Evolutionary conservation across 164 flowering plant species (phyloP), one percentile per base, ranked within the genome.

Genomic region (Magnolia officinalis): DNA sequence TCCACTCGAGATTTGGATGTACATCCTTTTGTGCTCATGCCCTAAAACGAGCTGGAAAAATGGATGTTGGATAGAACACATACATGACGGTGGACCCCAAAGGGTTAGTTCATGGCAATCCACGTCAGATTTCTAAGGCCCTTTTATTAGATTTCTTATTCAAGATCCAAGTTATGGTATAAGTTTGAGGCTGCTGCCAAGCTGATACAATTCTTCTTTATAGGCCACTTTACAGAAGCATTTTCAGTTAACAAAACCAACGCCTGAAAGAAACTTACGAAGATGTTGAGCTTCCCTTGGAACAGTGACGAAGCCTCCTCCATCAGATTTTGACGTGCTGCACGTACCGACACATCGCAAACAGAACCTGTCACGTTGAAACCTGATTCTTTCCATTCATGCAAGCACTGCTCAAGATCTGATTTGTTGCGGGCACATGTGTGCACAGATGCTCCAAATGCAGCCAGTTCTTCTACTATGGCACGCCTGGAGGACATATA

Each of bases 391-490:
- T 69, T 19, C 87, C 89, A 86, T 16, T 86, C 82, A 45, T 26
- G 29, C 70, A 84, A 52, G 37, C 81, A 58, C 21, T 67, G 8
- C 24, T 85, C 63, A 2, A 91, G 78, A 61, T 86, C 83, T 4
- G 37, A 67, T 73, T 87, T 69, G 59, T 77, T 87, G 7, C 90
- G 82, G 19, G 88, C 80, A 79, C 92, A 89, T 0, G 88, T 86
- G 58, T 91, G 81, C 1, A 90, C 84, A 0, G 31, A 24, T 0
- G 91, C 91, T 0, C 92, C 93, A 14, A 89, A 74, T 55, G 51
- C 76, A 1, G 84, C 90, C 11, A 91, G 81, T 59, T 91, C 93
- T 67, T 90, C 95, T 31, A 90, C 89, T 10, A 86, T 83, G 2
- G 90, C 88, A 80, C 75, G 69, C 26, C 90, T 87, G 58, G 11